These are phyloP conservation scores for Stagonosporopsis vannaccii DNA, from an alignment of 2,329 filamentous ascomycete genomes.

Conservation along the genomic window DNA sequence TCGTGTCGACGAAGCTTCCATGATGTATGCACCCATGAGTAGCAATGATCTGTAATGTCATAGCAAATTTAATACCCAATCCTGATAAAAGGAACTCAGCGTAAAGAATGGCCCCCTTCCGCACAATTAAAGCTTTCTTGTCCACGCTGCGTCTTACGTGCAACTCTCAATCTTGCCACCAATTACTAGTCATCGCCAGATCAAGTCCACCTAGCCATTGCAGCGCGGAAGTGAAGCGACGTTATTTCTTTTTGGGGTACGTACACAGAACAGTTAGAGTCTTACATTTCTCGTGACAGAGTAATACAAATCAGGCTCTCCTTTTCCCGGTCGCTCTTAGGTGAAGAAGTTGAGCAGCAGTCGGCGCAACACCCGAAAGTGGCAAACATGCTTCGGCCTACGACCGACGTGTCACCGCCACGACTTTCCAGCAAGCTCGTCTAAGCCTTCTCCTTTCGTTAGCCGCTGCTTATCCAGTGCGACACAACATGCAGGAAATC, in stretches of 20 bases:
- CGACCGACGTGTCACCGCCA: background rate
- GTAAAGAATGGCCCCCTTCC: no score
- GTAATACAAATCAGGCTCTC: background rate
- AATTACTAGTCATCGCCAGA: no score
- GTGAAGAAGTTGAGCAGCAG: background rate
- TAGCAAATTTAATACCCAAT: slow-evolving; percentile 13
- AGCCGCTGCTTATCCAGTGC: background rate
- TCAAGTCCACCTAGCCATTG: no score
- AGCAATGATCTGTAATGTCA: slow-evolving; percentile 10
- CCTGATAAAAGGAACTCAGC: slow-evolving; percentile 3
- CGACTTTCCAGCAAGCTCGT: background rate
- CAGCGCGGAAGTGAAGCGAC: no score
- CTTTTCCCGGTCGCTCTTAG: background rate
- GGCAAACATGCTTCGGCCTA: background rate
- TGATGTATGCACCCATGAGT: background rate
- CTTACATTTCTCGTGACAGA: background rate
- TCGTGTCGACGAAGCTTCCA: background rate
- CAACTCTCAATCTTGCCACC: no score
- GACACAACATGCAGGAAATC: slow-evolving; percentile 2
- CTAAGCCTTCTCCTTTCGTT: background rate
- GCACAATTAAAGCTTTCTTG: background rate
- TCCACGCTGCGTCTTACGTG: background rate
- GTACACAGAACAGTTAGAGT: no score
- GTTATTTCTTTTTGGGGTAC: no score
- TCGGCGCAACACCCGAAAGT: background rate